Percentiles rank a stretch among this genome's conserved stretches.
Evolutionary conservation across 192 early-diverging fungal species (phyloP).

Genomic region (Neocallimastix lanati): DNA sequence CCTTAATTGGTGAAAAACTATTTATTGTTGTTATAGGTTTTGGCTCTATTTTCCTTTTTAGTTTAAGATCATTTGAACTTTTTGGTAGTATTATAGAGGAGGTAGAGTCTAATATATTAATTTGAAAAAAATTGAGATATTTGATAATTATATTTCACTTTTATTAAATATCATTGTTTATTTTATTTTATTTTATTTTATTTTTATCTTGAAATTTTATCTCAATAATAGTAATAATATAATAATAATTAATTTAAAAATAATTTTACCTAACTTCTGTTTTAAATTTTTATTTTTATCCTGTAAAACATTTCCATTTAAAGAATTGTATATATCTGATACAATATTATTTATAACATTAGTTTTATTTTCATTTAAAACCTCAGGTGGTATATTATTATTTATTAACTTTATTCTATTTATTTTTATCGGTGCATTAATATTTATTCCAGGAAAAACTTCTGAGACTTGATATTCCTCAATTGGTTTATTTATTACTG

Average conservation of each 20-base stretch:
- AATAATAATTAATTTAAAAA: too few relatives aligned
- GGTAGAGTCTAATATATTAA: background rate
- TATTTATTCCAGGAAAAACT: background rate
- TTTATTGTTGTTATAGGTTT: background rate
- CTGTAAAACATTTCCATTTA: too few relatives aligned
- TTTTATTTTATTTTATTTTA: too few relatives aligned
- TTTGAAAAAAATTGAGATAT: background rate
- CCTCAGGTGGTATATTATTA: background rate
- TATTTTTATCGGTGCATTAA: background rate
- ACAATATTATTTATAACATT: too few relatives aligned
- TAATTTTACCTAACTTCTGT: too few relatives aligned
- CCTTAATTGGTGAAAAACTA: background rate
- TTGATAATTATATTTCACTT: background rate
- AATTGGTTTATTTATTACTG: background rate
- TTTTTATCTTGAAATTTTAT: too few relatives aligned
- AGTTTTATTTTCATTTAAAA: too few relatives aligned
- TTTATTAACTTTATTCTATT: background rate
- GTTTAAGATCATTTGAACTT: background rate
- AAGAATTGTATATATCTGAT: too few relatives aligned
- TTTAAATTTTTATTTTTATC: too few relatives aligned
- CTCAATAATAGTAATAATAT: too few relatives aligned
- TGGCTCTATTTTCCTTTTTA: background rate
- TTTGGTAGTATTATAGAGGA: too few relatives aligned
- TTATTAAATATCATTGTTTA: too few relatives aligned
- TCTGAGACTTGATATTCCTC: background rate